Conservation (phyloP, 495 filamentous ascomycete species). For the Penicillium atrosanguineum region DNA sequence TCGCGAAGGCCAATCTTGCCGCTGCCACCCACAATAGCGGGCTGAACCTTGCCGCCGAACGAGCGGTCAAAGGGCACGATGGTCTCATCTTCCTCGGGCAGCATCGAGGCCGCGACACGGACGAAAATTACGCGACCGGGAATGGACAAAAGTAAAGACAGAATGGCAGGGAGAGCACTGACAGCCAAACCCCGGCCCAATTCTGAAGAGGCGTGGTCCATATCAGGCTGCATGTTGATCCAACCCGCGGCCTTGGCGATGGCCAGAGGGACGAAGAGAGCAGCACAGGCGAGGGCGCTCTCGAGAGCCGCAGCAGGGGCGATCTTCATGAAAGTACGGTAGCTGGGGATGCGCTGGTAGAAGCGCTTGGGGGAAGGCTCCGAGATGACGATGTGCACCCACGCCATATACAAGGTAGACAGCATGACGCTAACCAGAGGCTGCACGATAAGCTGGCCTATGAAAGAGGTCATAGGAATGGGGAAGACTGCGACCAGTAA, state of each 20-base stretch:
- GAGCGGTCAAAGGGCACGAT: constrained; percentile 76
- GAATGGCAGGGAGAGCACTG: constrained; percentile 31
- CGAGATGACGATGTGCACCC: constrained; percentile 62
- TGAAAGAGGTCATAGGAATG: constrained; percentile 25
- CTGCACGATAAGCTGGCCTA: constrained; percentile 35
- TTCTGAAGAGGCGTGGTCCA: constrained; percentile 10
- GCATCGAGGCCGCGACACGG: constrained; percentile 69
- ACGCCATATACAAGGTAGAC: constrained; percentile 52
- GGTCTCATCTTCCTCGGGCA: constrained; percentile 65
- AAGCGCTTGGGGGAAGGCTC: constrained; percentile 51
- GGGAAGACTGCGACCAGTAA: constrained; percentile 25
- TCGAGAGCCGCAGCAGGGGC: constrained; percentile 50
- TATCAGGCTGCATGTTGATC: constrained; percentile 20
- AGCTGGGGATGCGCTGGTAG: constrained; percentile 49
- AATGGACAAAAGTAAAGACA: constrained; percentile 51
- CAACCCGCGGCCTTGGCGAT: constrained; percentile 28
- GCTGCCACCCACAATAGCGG: constrained; percentile 64
- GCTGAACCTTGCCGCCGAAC: constrained; percentile 58
- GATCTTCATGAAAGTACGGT: constrained; percentile 46
- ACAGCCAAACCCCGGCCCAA: constrained; percentile 35
- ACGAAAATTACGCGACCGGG: constrained; percentile 62
- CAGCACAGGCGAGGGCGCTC: constrained; percentile 30
- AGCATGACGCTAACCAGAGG: constrained; percentile 42
- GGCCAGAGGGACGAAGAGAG: constrained; percentile 40
- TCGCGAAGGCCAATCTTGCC: constrained; percentile 66